Base-by-base conservation (phyloP, 306 rosid species). In the Quillaja saponaria region DNA sequence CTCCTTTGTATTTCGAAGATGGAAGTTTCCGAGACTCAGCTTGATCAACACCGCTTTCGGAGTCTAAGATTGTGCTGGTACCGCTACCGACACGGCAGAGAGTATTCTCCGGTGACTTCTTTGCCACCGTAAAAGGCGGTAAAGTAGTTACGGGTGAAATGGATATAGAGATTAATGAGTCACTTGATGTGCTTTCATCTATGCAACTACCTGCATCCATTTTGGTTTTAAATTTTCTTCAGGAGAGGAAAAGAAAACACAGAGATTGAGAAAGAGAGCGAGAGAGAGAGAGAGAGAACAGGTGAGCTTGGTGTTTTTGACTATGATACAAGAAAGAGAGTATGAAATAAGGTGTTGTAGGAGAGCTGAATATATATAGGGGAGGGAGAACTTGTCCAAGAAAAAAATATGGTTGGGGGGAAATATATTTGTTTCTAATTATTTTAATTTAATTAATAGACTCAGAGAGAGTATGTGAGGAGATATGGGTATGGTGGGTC, bases 1-100 rank as follows among this genome's bases (percentile, higher is more conserved):
- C 99, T 4, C 99, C 99, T 60, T 92, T 92, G 84, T 78, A 89
- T 37, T 82, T 85, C 0, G 99, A 92, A 0, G 99, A 92, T 0
- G 95, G 97, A 0, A 92, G 89, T 37, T 92, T 92, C 3, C 96
- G 55, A 0, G 99, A 92, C 69, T 92, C 96, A 0, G 85, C 95
- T 34, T 37, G n/a, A n/a, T n/a, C 40, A 37, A 37, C 40, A 6
- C 40, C 40, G 40, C 40, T 37, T 37, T 37, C 90, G 1, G 88
- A 42, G 59, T 84, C 94, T 0, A 89, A 55, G 34, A 83, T 39
- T 0, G 85, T 71, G 72, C 99, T 89, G 3, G 89, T 58, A 1
- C 90, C 94, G 56, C 99, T 92, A 2, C 98, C 96, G 20, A 74
- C 75, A 5, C 92, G 95, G 75, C 88, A 77, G 6, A 84, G 78